A percentile compares a stretch with the other conserved stretches of the same genome.
These are phyloP conservation scores for Lentinus tigrinus DNA, from an alignment of 768 basidiomycete species.

Conservation along the genomic window DNA sequence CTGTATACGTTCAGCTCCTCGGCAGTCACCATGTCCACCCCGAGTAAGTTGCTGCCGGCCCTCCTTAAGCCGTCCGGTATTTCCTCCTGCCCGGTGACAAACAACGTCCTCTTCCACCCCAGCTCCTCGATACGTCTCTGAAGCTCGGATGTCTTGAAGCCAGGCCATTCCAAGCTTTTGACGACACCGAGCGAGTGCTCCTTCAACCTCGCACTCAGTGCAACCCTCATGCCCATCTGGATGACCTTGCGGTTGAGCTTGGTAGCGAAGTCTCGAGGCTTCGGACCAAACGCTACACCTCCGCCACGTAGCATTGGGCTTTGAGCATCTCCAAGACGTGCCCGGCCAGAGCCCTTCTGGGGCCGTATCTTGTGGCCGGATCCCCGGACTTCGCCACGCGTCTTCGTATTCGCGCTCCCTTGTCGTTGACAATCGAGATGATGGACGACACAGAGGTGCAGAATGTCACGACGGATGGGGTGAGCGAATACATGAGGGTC, in stretches of 20 bases:
- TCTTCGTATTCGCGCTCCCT: conserved; percentile 90
- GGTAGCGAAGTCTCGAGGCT: conserved; percentile 89
- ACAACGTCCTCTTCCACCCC: conserved; percentile 72
- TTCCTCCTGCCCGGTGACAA: conserved; percentile 64
- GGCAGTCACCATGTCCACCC: conserved; percentile 60
- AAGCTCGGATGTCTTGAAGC: conserved; percentile 68
- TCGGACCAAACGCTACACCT: conserved; percentile 89
- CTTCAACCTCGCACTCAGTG: conserved; percentile 78
- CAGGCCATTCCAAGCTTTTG: conserved; percentile 67
- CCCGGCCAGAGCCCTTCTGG: conserved; percentile 90
- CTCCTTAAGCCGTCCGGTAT: conserved; percentile 56
- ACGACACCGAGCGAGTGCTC: conserved; percentile 77
- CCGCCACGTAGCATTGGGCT: conserved; percentile 89
- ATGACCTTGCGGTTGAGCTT: conserved; percentile 92
- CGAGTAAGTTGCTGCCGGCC: conserved; percentile 70
- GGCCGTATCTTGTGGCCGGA: conserved; percentile 86
- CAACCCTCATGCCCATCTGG: conserved; percentile 90
- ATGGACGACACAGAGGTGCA: conserved; percentile 89
- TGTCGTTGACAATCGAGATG: conserved; percentile 87
- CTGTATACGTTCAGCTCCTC: conserved; percentile 79
- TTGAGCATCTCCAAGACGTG: conserved; percentile 86
- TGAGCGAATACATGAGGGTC: conserved; percentile 85
- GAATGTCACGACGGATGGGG: conserved; percentile 87
- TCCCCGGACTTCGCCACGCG: conserved; percentile 84
- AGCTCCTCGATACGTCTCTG: conserved; percentile 59